Conservation (phyloP, 2,329 filamentous ascomycete genomes). For the Westerdykella ornata region DNA sequence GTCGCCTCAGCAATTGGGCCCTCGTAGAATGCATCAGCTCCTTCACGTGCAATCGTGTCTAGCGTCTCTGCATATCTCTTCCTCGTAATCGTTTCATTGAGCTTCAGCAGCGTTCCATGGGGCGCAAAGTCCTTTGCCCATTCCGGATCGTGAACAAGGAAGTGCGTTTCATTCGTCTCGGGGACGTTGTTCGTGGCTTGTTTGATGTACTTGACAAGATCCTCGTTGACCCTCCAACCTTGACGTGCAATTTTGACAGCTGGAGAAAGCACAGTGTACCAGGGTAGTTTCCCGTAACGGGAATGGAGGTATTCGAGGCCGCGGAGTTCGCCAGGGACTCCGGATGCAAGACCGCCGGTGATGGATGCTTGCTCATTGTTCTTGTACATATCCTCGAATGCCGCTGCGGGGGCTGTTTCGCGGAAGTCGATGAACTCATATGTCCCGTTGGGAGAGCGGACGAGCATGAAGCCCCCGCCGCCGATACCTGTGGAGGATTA, state of each 20-base stretch:
- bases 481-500: conserved; percentile 58
- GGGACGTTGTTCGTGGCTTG: conserved; percentile 29
- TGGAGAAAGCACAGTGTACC: conserved; percentile 62
- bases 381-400: conserved; percentile 77
- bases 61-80: conserved; percentile 76
- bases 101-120: conserved; percentile 61
- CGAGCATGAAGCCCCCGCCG: conserved; percentile 84
- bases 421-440: conserved; percentile 88
- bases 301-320: conserved; percentile 73
- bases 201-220: conserved; percentile 68
- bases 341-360: conserved; percentile 59
- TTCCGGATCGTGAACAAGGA: conserved; percentile 64
- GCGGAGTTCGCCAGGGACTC: conserved; percentile 66
- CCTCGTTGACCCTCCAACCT: conserved; percentile 59
- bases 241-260: conserved; percentile 61
- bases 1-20: conserved; percentile 68
- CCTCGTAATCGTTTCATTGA: conserved; percentile 73
- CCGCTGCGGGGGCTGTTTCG: conserved; percentile 77
- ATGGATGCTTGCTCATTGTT: conserved; percentile 62
- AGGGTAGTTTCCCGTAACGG: conserved; percentile 55
- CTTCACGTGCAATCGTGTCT: conserved; percentile 65
- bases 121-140: conserved; percentile 90
- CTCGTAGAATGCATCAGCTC: conserved; percentile 66
- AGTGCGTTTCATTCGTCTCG: conserved; percentile 46
- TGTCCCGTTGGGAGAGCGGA: conserved; percentile 63